Percentiles rank a stretch among this genome's conserved stretches.
These are phyloP conservation scores for Lobosporangium transversale DNA, from an alignment of 192 early-diverging fungal genomes.

Conservation along the genomic window DNA sequence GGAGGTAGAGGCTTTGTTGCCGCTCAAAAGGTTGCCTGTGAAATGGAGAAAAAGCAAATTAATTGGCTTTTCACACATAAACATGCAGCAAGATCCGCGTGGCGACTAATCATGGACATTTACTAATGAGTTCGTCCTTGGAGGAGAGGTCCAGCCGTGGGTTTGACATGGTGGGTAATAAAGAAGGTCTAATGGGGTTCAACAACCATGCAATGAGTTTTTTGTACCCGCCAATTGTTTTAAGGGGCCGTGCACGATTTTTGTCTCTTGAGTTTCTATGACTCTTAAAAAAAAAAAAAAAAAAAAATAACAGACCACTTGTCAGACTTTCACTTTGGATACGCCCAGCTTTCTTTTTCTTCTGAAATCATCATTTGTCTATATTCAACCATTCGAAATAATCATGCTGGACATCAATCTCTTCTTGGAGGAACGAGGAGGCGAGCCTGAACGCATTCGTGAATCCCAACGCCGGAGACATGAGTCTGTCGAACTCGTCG, in stretches of 20 bases:
- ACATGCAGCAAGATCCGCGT: background rate
- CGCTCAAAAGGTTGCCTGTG: slow-evolving; percentile 33
- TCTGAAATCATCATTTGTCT: too few relatives aligned
- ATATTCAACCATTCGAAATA: too few relatives aligned
- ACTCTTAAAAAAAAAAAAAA: too few relatives aligned
- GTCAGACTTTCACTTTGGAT: background rate
- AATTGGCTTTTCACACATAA: background rate
- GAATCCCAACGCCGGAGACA: slow-evolving; percentile 95
- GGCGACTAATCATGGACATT: background rate
- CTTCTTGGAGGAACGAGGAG: slow-evolving; percentile 90
- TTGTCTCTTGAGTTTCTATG: background rate
- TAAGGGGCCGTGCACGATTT: too few relatives aligned
- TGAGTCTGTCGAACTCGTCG: slow-evolving; percentile 84
- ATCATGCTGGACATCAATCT: slow-evolving; percentile 93
- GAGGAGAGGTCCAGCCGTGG: slow-evolving; percentile 36
- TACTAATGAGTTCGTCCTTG: slow-evolving; percentile 48
- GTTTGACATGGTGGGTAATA: too few relatives aligned
- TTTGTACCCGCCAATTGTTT: too few relatives aligned
- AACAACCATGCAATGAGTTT: too few relatives aligned
- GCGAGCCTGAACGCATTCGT: slow-evolving; percentile 90
- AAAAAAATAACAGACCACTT: too few relatives aligned
- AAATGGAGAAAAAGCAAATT: background rate
- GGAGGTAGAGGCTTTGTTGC: slow-evolving; percentile 8
- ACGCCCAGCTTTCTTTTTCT: too few relatives aligned
- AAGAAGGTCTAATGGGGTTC: too few relatives aligned